Conservation (phyloP, 1,139 yeast species). For the Kodamaea sp. region DNA sequence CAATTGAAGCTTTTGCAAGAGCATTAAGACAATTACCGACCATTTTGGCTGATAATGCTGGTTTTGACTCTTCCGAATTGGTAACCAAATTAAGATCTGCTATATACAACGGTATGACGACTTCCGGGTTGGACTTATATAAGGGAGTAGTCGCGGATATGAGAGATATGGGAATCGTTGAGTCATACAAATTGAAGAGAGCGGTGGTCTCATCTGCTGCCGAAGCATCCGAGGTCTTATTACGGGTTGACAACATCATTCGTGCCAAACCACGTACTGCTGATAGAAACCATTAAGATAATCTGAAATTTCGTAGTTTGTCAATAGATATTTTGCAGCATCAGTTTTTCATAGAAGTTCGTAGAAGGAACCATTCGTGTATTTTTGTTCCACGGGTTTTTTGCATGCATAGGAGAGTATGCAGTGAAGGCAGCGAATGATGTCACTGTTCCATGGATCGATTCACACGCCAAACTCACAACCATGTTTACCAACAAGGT, state of each 20-base stretch:
- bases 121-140: slow-evolving; percentile 87
- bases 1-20: slow-evolving; percentile 91
- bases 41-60: slow-evolving; percentile 95
- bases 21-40: slow-evolving; percentile 96
- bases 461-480: too few species aligned
- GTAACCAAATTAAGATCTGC: slow-evolving; percentile 91
- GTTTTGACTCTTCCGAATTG: slow-evolving; percentile 89
- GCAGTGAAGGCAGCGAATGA: too few species aligned
- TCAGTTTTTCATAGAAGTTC: too few species aligned
- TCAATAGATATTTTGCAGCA: too few species aligned
- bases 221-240: slow-evolving; percentile 94
- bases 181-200: slow-evolving; percentile 84
- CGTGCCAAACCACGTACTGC: slow-evolving; percentile 98
- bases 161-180: slow-evolving; percentile 92
- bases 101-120: slow-evolving; percentile 87
- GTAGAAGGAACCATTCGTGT: too few species aligned
- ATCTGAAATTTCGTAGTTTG: background rate
- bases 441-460: too few species aligned
- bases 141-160: slow-evolving; percentile 86
- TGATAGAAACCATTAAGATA: slow-evolving; percentile 58
- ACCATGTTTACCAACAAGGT: too few species aligned
- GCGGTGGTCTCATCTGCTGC: slow-evolving; percentile 97
- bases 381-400: too few species aligned
- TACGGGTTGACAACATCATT: slow-evolving; percentile 93
- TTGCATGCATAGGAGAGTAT: too few species aligned